Conservation (phyloP, 2,329 filamentous ascomycete genomes). For the Paramyrothecium sp. region DNA sequence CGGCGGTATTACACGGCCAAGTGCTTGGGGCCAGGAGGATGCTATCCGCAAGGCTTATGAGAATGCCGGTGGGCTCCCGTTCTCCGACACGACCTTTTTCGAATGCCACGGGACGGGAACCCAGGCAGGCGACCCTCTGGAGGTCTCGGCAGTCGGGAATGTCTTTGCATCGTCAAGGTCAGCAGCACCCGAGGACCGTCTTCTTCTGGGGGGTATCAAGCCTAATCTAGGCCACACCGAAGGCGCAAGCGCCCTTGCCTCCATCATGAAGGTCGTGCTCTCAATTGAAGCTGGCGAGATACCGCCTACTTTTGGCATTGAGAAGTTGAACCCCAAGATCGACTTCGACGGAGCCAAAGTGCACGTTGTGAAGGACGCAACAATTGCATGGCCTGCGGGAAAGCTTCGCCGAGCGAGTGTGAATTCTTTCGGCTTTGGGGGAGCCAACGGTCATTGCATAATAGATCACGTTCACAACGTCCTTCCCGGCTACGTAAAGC, state of each 20-base stretch:
- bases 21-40: neutral
- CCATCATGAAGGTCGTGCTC: neutral
- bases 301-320: neutral
- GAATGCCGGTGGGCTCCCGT: neutral
- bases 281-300: neutral
- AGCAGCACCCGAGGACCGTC: neutral
- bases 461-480: neutral
- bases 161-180: neutral
- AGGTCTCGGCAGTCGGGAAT: neutral
- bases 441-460: neutral
- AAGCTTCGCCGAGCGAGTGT: neutral
- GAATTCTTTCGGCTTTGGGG: neutral
- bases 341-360: neutral
- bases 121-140: neutral
- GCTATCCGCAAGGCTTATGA: neutral
- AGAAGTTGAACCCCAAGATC: neutral
- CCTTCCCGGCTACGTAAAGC: neutral
- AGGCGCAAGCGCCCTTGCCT: neutral
- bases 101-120: constrained; percentile 1
- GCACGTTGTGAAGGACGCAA: neutral
- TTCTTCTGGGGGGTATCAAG: neutral
- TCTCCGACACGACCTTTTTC: neutral
- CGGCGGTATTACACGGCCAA: neutral
- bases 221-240: neutral
- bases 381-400: neutral